phyloP scores from a whole-genome alignment of 2,329 filamentous ascomycete genomes.

The Chaetothyriales sp. region DNA sequence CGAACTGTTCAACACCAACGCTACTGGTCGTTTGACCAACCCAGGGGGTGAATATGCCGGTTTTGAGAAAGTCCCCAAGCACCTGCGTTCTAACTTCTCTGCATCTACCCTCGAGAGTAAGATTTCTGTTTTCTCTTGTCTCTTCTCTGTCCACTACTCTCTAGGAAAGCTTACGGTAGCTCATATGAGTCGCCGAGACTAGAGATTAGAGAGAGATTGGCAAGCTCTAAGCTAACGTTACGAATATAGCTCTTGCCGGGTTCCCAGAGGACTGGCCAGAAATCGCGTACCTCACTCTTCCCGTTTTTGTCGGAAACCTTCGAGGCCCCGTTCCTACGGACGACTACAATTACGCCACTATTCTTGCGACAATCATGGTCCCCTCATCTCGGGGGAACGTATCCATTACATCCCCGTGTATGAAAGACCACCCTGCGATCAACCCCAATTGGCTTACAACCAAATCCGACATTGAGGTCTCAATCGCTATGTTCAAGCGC shows the following conservation, averaged over 20 bases:
- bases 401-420: constrained; percentile 13
- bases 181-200: too few relatives aligned
- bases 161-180: too few relatives aligned
- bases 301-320: not conserved
- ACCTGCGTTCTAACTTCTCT: not conserved
- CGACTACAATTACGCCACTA: constrained; percentile 19
- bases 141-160: not conserved
- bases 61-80: constrained; percentile 19
- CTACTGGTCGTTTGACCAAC: constrained; percentile 2
- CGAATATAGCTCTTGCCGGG: constrained; percentile 7
- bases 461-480: constrained; percentile 7
- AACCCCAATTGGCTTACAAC: constrained; percentile 6
- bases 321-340: constrained; percentile 2
- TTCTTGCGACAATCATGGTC: constrained; percentile 18
- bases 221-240: too few relatives aligned
- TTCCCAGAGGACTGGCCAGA: constrained; percentile 26
- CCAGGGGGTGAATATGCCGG: constrained; percentile 10
- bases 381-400: constrained; percentile 21
- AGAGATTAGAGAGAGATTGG: too few relatives aligned
- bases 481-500: constrained; percentile 7
- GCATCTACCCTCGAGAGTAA: not conserved
- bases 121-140: not conserved
- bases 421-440: constrained; percentile 13
- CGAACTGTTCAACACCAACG: not conserved
- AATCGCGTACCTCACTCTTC: constrained; percentile 17